phyloP scores from a whole-genome alignment of 768 basidiomycete species.

The Trametes villosa region DNA sequence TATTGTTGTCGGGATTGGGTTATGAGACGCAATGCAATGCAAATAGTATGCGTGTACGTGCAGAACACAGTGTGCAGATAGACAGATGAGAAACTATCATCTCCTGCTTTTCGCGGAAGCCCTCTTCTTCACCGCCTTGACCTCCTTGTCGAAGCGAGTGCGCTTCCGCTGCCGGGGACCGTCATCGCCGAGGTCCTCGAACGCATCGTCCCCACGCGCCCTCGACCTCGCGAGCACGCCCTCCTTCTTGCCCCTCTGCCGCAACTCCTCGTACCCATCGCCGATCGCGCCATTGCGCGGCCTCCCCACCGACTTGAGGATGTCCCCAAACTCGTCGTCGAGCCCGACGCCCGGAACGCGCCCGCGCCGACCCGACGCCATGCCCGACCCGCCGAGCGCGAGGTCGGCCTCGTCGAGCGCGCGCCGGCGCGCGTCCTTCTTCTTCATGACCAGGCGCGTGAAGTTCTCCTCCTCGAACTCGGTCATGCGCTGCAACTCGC shows the following conservation, averaged over 20 bases:
- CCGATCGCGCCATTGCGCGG: conserved; percentile 43
- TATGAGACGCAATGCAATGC: no score
- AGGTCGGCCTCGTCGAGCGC: conserved; percentile 84
- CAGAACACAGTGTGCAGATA: background rate
- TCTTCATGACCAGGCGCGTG: conserved; percentile 87
- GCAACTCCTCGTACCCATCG: conserved; percentile 85
- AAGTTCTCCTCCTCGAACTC: conserved; percentile 97
- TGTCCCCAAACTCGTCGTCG: conserved; percentile 84
- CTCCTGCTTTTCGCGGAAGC: conserved; percentile 24
- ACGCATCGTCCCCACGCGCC: conserved; percentile 36
- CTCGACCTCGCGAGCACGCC: conserved; percentile 65
- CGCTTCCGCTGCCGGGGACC: conserved; percentile 42
- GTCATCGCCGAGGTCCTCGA: conserved; percentile 36
- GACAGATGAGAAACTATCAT: background rate
- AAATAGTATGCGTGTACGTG: no score
- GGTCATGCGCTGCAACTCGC: conserved; percentile 77
- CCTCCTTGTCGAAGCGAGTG: conserved; percentile 49
- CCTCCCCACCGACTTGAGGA: conserved; percentile 65
- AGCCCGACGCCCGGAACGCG: conserved; percentile 69
- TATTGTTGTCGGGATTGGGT: conserved; percentile 8
- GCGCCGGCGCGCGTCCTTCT: conserved; percentile 77
- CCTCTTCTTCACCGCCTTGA: conserved; percentile 40
- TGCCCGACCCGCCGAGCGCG: conserved; percentile 75
- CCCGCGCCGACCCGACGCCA: conserved; percentile 50
- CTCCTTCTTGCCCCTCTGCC: conserved; percentile 67